Evolutionary conservation across 2,329 filamentous ascomycete genomes (phyloP).

Genomic region (Chaetomiaceae sp.): DNA sequence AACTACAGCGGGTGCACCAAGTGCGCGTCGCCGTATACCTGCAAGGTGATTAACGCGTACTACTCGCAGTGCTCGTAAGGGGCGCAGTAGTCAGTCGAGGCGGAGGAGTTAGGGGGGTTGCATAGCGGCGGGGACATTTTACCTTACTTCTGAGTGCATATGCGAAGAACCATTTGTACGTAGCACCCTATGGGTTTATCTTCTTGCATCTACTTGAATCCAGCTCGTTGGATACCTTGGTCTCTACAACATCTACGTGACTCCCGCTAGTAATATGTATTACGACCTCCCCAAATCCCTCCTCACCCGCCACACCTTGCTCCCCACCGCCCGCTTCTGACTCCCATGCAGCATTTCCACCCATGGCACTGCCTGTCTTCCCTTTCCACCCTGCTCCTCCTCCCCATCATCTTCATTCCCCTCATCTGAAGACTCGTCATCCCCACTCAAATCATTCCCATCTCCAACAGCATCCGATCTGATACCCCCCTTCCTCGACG

Average conservation of each 20-base stretch:
- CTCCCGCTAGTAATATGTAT: too few species aligned
- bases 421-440: neutral
- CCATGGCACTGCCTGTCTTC: constrained; percentile 38
- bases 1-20: constrained; percentile 21
- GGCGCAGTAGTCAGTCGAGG: neutral
- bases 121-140: neutral
- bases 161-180: too few species aligned
- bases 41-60: constrained; percentile 24
- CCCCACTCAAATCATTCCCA: neutral
- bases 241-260: too few species aligned
- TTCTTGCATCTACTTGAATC: neutral
- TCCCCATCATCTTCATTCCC: constrained; percentile 17
- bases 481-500: neutral
- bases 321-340: constrained; percentile 53
- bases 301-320: constrained; percentile 59
- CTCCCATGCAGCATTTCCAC: constrained; percentile 54
- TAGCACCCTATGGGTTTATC: too few species aligned
- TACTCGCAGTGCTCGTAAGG: constrained; percentile 24
- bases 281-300: constrained; percentile 52
- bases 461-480: constrained; percentile 25
- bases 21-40: constrained; percentile 20
- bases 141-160: neutral
- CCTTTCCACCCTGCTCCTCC: constrained; percentile 28
- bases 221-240: neutral
- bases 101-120: neutral